Evolutionary conservation across 176 grass and related monocot genomes (phyloP), one percentile per base, ranked within the genome.

Genomic region (Ampelocalamus luodianensis): DNA sequence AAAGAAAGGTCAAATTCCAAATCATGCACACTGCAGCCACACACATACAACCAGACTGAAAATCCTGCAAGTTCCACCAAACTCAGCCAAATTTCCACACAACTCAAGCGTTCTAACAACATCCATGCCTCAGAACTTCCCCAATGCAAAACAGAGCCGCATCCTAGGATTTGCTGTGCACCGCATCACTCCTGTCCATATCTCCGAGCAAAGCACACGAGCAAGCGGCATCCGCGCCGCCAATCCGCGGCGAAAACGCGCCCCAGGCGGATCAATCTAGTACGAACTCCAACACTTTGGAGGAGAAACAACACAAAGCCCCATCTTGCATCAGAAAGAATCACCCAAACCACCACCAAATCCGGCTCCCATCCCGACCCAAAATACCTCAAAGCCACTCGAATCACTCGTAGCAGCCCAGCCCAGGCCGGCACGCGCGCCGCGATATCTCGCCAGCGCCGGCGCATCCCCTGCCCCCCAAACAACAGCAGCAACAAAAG

Each of bases 281-380:
- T 1, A 6, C 9, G 16, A 16, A 67, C 5, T 10, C 7, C 7
- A 76, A 36, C 9, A 38, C n/a, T 39, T 32, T 22, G 0, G 5
- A 43, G 18, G 36, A 26, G 24, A 55, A 40, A 37, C 72, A 29
- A 16, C 63, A 10, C 14, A 2, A 45, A 85, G 71, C 4, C 4
- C 40, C 32, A 86, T 72, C 55, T 79, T 75, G 32, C 32, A 42
- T 5, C 5, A 18, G 26, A 12, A 24, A 23, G 68, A 71, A 42
- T 59, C 61, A 34, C 60, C 46, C 36, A 68, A 85, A 61, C 29
- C 29, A 55, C 50, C 49, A 16, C 29, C 14, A 62, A 79, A 55
- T 40, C 55, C 2, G 49, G 15, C 16, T 32, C 32, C 54, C 50
- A 26, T 24, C 27, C 44, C 39, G 2, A 50, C 15, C 51, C 51